Conservation (phyloP, 805 yeast species). For the baker's yeast (Saccharomyces cerevisiae) region DNA sequence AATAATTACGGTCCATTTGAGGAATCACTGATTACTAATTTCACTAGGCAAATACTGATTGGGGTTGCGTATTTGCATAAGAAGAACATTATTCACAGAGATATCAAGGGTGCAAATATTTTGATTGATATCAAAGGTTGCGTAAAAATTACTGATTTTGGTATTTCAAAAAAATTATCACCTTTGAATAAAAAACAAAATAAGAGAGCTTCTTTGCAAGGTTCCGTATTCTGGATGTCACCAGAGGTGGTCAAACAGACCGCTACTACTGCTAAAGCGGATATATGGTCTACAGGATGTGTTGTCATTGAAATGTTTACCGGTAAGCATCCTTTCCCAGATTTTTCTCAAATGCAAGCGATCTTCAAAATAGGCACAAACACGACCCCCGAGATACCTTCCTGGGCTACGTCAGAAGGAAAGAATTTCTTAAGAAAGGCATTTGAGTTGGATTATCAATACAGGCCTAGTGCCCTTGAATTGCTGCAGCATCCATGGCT, state of each 20-base stretch:
- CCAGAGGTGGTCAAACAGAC: conserved; percentile 96
- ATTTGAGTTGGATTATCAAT: conserved; percentile 65
- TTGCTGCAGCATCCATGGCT: conserved; percentile 46
- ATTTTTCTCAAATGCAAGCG: conserved; percentile 93
- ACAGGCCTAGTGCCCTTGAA: conserved; percentile 67
- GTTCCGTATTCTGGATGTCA: conserved; percentile 98
- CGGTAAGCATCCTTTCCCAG: conserved; percentile 93
- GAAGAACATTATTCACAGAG: conserved; percentile 72
- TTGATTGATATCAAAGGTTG: conserved; percentile 72
- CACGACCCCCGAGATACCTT: conserved; percentile 72
- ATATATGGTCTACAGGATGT: conserved; percentile 97
- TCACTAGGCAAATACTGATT: conserved; percentile 64
- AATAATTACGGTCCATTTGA: conserved; percentile 72
- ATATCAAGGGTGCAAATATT: conserved; percentile 83
- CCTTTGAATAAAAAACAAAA: conserved; percentile 37
- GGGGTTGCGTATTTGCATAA: conserved; percentile 71
- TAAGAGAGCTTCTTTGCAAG: conserved; percentile 79
- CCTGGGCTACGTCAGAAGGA: conserved; percentile 60
- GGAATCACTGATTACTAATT: conserved; percentile 64
- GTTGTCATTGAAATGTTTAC: conserved; percentile 91
- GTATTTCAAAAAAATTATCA: conserved; percentile 64
- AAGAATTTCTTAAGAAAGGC: conserved; percentile 56
- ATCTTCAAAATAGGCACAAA: conserved; percentile 88
- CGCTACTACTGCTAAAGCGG: conserved; percentile 85
- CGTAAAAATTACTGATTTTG: conserved; percentile 81